Percentiles rank a stretch among this genome's conserved stretches.
phyloP scores from a whole-genome alignment of 1,284 basidiomycete species.

The Xanthoconium separans region DNA sequence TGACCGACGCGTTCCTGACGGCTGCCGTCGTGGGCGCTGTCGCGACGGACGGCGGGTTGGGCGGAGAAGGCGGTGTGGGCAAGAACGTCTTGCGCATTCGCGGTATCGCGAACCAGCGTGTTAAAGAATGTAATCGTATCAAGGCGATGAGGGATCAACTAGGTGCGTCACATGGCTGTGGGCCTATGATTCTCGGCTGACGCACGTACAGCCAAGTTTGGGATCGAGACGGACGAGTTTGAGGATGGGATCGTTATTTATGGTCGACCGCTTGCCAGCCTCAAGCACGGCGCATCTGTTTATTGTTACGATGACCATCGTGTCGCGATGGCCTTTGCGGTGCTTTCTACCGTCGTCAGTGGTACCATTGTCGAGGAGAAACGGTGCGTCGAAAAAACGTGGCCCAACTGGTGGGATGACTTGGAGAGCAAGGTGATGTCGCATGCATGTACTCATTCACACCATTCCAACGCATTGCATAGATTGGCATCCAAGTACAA shows the following conservation, averaged over 20 bases:
- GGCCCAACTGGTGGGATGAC: conserved; percentile 99
- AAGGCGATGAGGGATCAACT: conserved; percentile 96
- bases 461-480: conserved; percentile 6
- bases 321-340: conserved; percentile 98
- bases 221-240: conserved; percentile 88
- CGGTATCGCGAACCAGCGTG: conserved; percentile 97
- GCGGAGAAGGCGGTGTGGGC: conserved; percentile 28
- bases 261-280: conserved; percentile 64
- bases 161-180: conserved; percentile 42
- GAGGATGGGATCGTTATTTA: conserved; percentile 93
- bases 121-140: conserved; percentile 98
- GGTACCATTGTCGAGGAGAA: conserved; percentile 92
- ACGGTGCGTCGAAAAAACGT: conserved; percentile 98
- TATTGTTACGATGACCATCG: conserved; percentile 99
- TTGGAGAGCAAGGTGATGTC: conserved; percentile 80
- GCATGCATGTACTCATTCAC: not conserved
- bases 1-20: conserved; percentile 99
- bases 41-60: conserved; percentile 45
- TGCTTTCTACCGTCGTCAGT: conserved; percentile 75
- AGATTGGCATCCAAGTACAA: conserved; percentile 90
- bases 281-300: conserved; percentile 73
- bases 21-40: conserved; percentile 91
- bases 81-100: conserved; percentile 74
- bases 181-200: not conserved
- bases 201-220: conserved; percentile 78